Base-by-base conservation (phyloP, 129 eudicot species). In the Arctium lappa region DNA sequence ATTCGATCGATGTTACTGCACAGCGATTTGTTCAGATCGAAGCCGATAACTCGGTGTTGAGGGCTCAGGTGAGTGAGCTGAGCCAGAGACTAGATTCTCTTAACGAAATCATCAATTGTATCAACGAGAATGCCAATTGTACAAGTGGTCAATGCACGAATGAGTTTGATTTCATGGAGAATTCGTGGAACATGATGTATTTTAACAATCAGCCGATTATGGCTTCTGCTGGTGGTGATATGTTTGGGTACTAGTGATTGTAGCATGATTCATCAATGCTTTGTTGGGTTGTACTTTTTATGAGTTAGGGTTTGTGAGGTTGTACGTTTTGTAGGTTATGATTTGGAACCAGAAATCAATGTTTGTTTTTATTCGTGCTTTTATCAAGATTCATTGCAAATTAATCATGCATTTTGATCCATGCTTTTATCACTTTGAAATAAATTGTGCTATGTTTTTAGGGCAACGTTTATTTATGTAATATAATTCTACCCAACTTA, bases 31-130 rank as follows among this genome's bases (percentile, higher is more conserved):
- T 85, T 3, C 82, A 75, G 56, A 86, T 92, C 42, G 98, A 92
- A 78, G 91, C 97, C 2, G 97, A 95, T 11, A 95, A 92, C 80
- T 88, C 94, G 0, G 90, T 95, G 10, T 77, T 95, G 81, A 92
- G 91, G 66, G 97, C 98, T 81, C 97, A 92, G 72, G 84, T 91
- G 79, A 87, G 65, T 72, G 98, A 92, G 83, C 85, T 95, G 0
- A 87, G 80, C 38, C 97, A 90, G n/a, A 86, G 97, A 53, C 90
- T 95, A 0, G 82, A 92, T 11, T 95, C 98, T 7, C 92, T 95
- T 9, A 85, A 88, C 27, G 93, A 90, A 4, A 95, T 95, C 27
- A 39, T 91, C 44, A 82, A 77, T 60, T 82, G 46, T 62, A 86
- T 92, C 75, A 90, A 87, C 84, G 73, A 81, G n/a, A 73, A 39